phyloP scores from a whole-genome alignment of 2,329 filamentous ascomycete species.

The Ophiocordyceps camponoti-rufipedis region DNA sequence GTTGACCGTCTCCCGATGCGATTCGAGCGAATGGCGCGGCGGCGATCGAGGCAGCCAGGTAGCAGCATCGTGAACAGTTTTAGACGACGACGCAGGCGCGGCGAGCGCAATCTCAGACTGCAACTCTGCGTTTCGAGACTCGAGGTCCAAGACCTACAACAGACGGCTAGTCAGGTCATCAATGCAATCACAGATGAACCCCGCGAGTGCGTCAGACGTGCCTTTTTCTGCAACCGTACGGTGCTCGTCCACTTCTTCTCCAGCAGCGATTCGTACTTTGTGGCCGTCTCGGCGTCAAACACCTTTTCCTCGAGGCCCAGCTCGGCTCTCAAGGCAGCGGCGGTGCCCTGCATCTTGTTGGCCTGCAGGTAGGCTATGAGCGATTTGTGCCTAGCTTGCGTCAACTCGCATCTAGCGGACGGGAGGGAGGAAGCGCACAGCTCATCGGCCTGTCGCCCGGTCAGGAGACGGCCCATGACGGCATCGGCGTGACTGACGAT shows the following conservation, averaged over 20 bases:
- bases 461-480: conserved; percentile 54
- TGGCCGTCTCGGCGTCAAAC: conserved; percentile 66
- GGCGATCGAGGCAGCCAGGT: conserved; percentile 77
- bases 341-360: conserved; percentile 41
- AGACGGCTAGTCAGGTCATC: background rate
- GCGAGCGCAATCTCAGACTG: conserved; percentile 74
- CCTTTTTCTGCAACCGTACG: conserved; percentile 89
- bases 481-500: too few species aligned
- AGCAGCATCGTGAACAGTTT: conserved; percentile 65
- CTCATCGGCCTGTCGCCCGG: conserved; percentile 66
- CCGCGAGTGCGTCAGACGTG: conserved; percentile 31
- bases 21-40: conserved; percentile 65
- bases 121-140: conserved; percentile 51
- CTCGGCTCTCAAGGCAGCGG: conserved; percentile 54
- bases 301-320: conserved; percentile 50
- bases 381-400: conserved; percentile 54
- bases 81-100: conserved; percentile 57
- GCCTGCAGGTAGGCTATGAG: conserved; percentile 73
- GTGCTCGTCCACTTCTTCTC: conserved; percentile 99
- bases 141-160: conserved; percentile 95
- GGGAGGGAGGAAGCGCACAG: conserved; percentile 38
- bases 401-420: background rate
- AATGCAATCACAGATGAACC: too few species aligned
- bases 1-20: conserved; percentile 64
- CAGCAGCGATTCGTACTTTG: conserved; percentile 84